These are phyloP conservation scores for Hordeum vulgare DNA, from an alignment of 176 grass and related monocot genomes.

Conservation along the genomic window DNA sequence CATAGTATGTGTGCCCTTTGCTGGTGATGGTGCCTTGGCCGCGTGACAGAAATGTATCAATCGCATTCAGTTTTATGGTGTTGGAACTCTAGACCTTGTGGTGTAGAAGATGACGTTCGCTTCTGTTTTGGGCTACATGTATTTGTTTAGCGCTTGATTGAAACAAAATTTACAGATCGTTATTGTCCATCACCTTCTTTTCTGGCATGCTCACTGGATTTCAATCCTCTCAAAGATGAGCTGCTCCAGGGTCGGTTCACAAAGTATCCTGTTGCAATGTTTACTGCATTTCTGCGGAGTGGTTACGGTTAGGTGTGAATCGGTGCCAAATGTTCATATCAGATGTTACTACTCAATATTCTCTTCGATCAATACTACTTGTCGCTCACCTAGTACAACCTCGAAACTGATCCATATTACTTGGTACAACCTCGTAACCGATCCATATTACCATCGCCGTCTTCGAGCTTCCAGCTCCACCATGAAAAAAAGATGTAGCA, in stretches of 20 bases:
- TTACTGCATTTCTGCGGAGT: neutral
- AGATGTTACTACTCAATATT: neutral
- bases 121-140: conserved; percentile 13
- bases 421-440: no score
- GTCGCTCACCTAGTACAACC: no score
- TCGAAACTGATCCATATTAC: no score
- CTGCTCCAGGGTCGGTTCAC: neutral
- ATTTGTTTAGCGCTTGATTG: neutral
- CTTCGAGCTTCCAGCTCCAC: no score
- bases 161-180: neutral
- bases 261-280: neutral
- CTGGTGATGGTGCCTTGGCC: conserved; percentile 5
- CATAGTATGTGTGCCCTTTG: neutral
- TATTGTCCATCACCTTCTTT: neutral
- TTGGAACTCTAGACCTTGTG: conserved; percentile 27
- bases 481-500: no score
- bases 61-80: conserved; percentile 30
- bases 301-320: neutral
- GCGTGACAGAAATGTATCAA: conserved; percentile 33
- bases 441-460: no score
- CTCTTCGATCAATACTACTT: no score
- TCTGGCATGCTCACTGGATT: neutral
- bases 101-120: conserved; percentile 14
- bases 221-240: neutral
- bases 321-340: neutral